Percentiles rank a stretch among this genome's conserved stretches.
These are phyloP conservation scores for Aspergillus versicolor DNA, from an alignment of 2,329 filamentous ascomycete species.

Conservation along the genomic window DNA sequence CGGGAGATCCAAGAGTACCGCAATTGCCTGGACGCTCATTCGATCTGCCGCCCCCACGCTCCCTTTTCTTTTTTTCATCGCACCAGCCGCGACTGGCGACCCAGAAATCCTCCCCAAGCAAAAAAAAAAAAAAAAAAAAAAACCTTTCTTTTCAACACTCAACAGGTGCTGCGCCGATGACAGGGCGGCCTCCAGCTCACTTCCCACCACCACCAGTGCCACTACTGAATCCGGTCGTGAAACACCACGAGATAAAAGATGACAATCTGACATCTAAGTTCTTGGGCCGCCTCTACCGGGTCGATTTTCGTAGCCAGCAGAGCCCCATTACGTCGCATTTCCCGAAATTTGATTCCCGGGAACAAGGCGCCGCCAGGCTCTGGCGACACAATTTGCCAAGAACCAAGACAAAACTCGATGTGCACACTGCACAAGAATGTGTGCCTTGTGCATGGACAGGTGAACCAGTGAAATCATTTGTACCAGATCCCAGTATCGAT, in stretches of 20 bases:
- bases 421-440: not conserved
- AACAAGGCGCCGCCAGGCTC: not conserved
- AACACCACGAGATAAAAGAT: not conserved
- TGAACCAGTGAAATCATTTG: slow-evolving; percentile 3
- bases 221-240: not conserved
- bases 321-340: not conserved
- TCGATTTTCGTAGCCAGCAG: not conserved
- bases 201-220: not conserved
- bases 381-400: not conserved
- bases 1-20: slow-evolving; percentile 19
- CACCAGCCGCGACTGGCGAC: slow-evolving; percentile 26
- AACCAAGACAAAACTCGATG: not conserved
- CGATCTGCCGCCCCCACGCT: slow-evolving; percentile 11
- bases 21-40: slow-evolving; percentile 8
- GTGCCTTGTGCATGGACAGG: not conserved
- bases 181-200: not conserved
- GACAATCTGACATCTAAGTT: not conserved
- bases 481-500: slow-evolving; percentile 10
- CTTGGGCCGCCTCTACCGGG: not conserved
- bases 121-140: not conserved
- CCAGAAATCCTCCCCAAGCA: slow-evolving; percentile 10
- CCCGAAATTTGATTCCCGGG: not conserved
- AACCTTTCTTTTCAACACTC: not conserved
- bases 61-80: slow-evolving; percentile 13
- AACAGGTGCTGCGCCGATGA: not conserved